These are phyloP conservation scores for Arabidopsis thaliana DNA, from an alignment of 345 rosid genomes.

Conservation along the genomic window TAIR10.1 NC_003070.9:19285001-19285500, in stretches of 20 bases:
- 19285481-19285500: slow-evolving; percentile 43
- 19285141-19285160: slow-evolving; percentile 35
- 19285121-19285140: background rate
- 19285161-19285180: slow-evolving; percentile 56
- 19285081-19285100: slow-evolving; percentile 25
- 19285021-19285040: slow-evolving; percentile 63
- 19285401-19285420: slow-evolving; percentile 50
- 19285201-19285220: slow-evolving; percentile 49
- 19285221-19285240: slow-evolving; percentile 66
- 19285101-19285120: background rate
- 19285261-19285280: slow-evolving; percentile 44
- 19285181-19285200: slow-evolving; percentile 65
- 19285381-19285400: slow-evolving; percentile 42
- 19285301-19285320: background rate
- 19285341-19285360: slow-evolving; percentile 41
- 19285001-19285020: slow-evolving; percentile 30
- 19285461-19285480: slow-evolving; percentile 46
- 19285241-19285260: slow-evolving; percentile 52
- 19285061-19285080: slow-evolving; percentile 34
- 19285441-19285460: slow-evolving; percentile 47
- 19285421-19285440: slow-evolving; percentile 37
- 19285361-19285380: slow-evolving; percentile 47
- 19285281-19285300: slow-evolving; percentile 30
- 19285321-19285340: background rate
- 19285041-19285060: slow-evolving; percentile 61